Base-by-base conservation (phyloP, 169 alveolate genomes). In the Fabrea salina region DNA sequence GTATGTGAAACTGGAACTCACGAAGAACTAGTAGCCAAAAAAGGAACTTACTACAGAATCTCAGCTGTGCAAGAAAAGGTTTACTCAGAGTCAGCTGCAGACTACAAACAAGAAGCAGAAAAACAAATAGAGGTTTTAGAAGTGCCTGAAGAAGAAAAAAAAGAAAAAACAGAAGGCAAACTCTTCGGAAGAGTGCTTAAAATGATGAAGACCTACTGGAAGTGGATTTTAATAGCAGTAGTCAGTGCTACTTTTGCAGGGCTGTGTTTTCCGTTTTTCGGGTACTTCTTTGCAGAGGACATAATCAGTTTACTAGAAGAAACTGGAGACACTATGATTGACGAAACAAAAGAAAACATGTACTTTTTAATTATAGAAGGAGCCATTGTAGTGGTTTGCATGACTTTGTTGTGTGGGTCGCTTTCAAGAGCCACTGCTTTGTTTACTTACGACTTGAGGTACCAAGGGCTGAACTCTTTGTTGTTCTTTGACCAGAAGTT, bases 1-100 rank as follows among this genome's bases (percentile, higher is more conserved):
- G 51, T 89, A 6, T 58, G 85, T 0, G 92, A 89, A 77, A 27
- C 39, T 59, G 94, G 94, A 7, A 82, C 82, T 13, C 90, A 89
- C 71, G 82, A 27, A 58, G 71, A 58, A 43, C 25, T 30, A 30
- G 33, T 58, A 43, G 33, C 41, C 33, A 30, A 35, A 30, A 37
- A 27, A 58, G 35, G 71, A 1, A 35, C 71, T 7, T 32, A 32
- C 33, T 22, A 37, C 16, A 58, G 71, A 58, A 11, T 58, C 5
- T 35, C 16, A 58, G 43, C 35, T 3, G 33, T 58, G 8, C 71
- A 58, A 32, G 33, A 58, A 4, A 27, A 58, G 4, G 71, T 58
- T 6, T n/a, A n/a, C n/a, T n/a, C n/a, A n/a, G 71, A 58, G 33
- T 5, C 35, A 1, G 44, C 1, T 22, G 25, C 71, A 6, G 47